Conservation (phyloP, 495 filamentous ascomycete species). For the Penicillium samsonianum region DNA sequence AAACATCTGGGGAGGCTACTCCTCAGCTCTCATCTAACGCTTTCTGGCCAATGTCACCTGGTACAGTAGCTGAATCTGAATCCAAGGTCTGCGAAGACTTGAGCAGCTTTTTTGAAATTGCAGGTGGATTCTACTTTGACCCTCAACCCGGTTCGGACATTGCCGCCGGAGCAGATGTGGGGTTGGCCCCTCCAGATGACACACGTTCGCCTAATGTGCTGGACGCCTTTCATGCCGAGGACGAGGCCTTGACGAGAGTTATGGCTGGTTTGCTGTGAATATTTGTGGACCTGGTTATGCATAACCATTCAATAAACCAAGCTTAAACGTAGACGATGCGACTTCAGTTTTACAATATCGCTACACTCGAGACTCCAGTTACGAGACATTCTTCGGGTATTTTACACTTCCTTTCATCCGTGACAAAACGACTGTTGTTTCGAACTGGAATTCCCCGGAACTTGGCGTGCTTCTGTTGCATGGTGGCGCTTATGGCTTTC, state of each 20-base stretch:
- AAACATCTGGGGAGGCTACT: conserved; percentile 14
- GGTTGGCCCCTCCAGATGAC: conserved; percentile 8
- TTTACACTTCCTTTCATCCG: conserved; percentile 3
- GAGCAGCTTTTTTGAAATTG: conserved; percentile 49
- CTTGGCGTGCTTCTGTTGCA: conserved; percentile 2
- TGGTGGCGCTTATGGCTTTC: conserved; percentile 1
- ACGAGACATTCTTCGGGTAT: not conserved
- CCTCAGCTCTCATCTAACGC: conserved; percentile 18
- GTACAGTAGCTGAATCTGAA: conserved; percentile 13
- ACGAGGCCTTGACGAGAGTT: conserved; percentile 44
- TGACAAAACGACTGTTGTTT: conserved; percentile 10
- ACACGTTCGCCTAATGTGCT: conserved; percentile 17
- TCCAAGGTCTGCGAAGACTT: conserved; percentile 40
- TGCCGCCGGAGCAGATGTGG: conserved; percentile 18
- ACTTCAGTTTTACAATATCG: not conserved
- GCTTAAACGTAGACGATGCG: too few relatives aligned
- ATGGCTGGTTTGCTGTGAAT: conserved; percentile 45
- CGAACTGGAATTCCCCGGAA: not conserved
- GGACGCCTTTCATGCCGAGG: conserved; percentile 41
- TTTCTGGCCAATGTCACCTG: conserved; percentile 28
- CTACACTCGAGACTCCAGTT: not conserved
- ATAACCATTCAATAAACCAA: not conserved
- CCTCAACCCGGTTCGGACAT: conserved; percentile 18
- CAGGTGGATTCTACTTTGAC: conserved; percentile 43
- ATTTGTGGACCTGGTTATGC: not conserved